Evolutionary conservation across 23 red algal species (phyloP).

Genomic region (Agarophyton chilense): DNA sequence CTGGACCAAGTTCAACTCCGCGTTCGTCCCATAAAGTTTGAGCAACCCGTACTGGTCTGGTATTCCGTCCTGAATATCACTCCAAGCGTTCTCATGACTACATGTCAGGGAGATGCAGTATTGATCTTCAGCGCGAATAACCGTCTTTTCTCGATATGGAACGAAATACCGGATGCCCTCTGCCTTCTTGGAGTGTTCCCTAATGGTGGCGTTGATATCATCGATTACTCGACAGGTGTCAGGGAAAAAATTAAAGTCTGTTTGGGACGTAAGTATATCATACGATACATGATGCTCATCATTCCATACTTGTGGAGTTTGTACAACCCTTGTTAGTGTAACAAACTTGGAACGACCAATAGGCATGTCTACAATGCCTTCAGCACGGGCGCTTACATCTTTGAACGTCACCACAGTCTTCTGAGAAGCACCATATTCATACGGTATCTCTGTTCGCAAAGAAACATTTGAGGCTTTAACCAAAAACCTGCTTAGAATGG

Average conservation of each 20-base stretch:
- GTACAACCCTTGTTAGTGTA: constrained; percentile 18
- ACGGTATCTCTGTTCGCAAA: constrained; percentile 54
- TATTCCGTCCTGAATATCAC: constrained; percentile 19
- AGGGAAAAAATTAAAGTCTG: constrained; percentile 30
- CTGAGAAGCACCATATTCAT: constrained; percentile 24
- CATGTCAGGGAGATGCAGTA: constrained; percentile 41
- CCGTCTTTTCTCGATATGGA: constrained; percentile 39
- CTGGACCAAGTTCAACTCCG: constrained; percentile 31
- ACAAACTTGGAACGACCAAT: constrained; percentile 17
- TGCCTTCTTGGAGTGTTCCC: constrained; percentile 32
- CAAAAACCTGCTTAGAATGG: constrained; percentile 1
- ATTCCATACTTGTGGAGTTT: constrained; percentile 52
- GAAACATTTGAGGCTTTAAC: constrained; percentile 32
- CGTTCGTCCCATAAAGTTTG: constrained; percentile 27
- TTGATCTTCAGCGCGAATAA: constrained; percentile 49
- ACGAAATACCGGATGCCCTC: constrained; percentile 39
- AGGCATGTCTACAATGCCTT: constrained; percentile 37
- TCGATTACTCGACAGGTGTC: constrained; percentile 40
- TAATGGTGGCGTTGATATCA: constrained; percentile 21
- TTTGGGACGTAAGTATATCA: constrained; percentile 17
- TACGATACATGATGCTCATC: constrained; percentile 39
- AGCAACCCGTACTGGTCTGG: constrained; percentile 36
- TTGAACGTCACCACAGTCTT: constrained; percentile 36
- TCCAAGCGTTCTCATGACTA: constrained; percentile 67
- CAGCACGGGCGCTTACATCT: background rate